Conservation (phyloP, 192 early-diverging fungal genomes). For the Chytriomyces sp. region DNA sequence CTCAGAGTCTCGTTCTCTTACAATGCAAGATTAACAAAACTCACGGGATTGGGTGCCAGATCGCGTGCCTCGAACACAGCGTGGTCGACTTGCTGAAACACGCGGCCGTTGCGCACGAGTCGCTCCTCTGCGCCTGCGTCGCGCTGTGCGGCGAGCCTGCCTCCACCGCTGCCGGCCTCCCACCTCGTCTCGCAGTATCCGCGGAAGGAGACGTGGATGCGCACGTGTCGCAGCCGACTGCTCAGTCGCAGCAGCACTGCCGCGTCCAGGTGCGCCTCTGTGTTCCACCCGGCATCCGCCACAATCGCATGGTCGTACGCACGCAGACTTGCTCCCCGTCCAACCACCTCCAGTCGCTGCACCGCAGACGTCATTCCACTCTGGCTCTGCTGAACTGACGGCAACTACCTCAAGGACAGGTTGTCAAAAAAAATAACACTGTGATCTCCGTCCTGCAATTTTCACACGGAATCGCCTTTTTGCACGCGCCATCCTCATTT, state of each 20-base stretch:
- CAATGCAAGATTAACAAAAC: background rate
- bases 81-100: conserved; percentile 12
- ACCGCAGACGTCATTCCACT: background rate
- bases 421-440: too few relatives aligned
- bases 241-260: background rate
- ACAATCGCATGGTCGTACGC: background rate
- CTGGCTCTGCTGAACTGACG: too few relatives aligned
- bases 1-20: background rate
- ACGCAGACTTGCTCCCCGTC: background rate
- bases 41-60: background rate
- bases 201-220: conserved; percentile 1
- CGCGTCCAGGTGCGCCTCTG: background rate
- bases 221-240: background rate
- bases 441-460: too few relatives aligned
- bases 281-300: conserved; percentile 9
- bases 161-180: too few relatives aligned
- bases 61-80: conserved; percentile 10
- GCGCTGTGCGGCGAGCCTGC: background rate
- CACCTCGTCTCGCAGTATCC: conserved; percentile 1
- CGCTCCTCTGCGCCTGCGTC: background rate
- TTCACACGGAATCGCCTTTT: too few relatives aligned
- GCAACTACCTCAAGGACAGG: too few relatives aligned
- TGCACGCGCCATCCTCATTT: too few relatives aligned
- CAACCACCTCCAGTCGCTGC: background rate
- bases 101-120: background rate